Conservation (phyloP, 1,284 basidiomycete genomes). For the Butyriboletus appendiculatus region DNA sequence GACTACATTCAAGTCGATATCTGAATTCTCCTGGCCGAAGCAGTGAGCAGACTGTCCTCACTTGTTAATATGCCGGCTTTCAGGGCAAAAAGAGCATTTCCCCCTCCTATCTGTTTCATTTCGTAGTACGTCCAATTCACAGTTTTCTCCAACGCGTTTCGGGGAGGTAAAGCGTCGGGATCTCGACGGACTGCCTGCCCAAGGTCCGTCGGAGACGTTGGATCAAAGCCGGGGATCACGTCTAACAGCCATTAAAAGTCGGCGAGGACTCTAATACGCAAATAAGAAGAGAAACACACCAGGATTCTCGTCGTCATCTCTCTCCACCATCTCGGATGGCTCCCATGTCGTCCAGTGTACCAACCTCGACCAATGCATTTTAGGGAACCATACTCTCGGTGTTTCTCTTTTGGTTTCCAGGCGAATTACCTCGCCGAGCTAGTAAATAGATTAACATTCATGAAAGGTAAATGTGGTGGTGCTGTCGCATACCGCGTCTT, state of each 20-base stretch:
- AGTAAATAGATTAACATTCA: slow-evolving; percentile 6
- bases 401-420: slow-evolving; percentile 56
- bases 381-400: slow-evolving; percentile 71
- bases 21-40: neutral
- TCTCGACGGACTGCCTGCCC: slow-evolving; percentile 60
- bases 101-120: slow-evolving; percentile 45
- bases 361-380: slow-evolving; percentile 41
- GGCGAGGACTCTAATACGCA: neutral
- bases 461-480: slow-evolving; percentile 30
- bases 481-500: slow-evolving; percentile 46
- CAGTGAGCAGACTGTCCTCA: slow-evolving; percentile 18
- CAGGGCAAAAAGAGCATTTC: slow-evolving; percentile 72
- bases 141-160: slow-evolving; percentile 53
- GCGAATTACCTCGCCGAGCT: slow-evolving; percentile 56
- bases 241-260: slow-evolving; percentile 39
- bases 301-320: slow-evolving; percentile 56
- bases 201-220: slow-evolving; percentile 45
- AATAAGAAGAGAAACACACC: slow-evolving; percentile 32
- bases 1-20: slow-evolving; percentile 38
- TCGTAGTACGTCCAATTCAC: slow-evolving; percentile 49
- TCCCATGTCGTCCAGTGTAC: slow-evolving; percentile 50
- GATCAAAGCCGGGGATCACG: slow-evolving; percentile 58
- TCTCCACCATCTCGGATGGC: slow-evolving; percentile 44
- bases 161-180: slow-evolving; percentile 74
- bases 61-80: slow-evolving; percentile 77